Evolutionary conservation across 176 grass and related monocot species (phyloP).

Genomic region (Stipa capillata): DNA sequence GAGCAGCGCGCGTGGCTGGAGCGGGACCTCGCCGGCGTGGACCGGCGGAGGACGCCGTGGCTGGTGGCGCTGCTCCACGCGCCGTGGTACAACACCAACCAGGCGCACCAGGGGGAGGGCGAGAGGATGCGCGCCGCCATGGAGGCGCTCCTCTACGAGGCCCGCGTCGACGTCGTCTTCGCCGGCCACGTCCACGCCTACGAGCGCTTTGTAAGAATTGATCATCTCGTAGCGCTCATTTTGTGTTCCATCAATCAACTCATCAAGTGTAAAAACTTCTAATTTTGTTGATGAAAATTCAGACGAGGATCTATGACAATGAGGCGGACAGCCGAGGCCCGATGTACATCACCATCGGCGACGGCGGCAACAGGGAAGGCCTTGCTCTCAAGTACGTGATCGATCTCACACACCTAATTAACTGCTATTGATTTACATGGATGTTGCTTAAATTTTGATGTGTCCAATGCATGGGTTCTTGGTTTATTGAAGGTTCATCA

Average conservation of each 20-base stretch:
- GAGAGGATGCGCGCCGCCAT: slow-evolving; percentile 53
- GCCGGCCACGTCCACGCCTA: slow-evolving; percentile 76
- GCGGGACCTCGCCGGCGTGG: slow-evolving; percentile 40
- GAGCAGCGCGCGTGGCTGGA: slow-evolving; percentile 56
- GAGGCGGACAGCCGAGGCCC: slow-evolving; percentile 39
- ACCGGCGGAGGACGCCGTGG: slow-evolving; percentile 47
- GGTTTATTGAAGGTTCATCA: slow-evolving; percentile 38
- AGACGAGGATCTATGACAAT: slow-evolving; percentile 63
- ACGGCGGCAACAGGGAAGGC: slow-evolving; percentile 81
- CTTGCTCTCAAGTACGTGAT: slow-evolving; percentile 45
- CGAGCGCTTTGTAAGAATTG: slow-evolving; percentile 61
- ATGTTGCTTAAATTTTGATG: background rate
- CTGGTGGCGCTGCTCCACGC: slow-evolving; percentile 59
- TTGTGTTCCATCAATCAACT: background rate
- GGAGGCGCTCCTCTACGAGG: slow-evolving; percentile 45
- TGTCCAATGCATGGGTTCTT: background rate
- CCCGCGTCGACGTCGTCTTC: slow-evolving; percentile 61
- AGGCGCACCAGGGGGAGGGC: slow-evolving; percentile 66
- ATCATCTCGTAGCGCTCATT: background rate
- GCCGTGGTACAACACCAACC: slow-evolving; percentile 81
- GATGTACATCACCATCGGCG: slow-evolving; percentile 68
- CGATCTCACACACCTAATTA: background rate
- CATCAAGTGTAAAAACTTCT: background rate
- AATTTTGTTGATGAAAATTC: background rate
- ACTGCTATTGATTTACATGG: background rate